phyloP scores from a whole-genome alignment of 495 filamentous ascomycete genomes.

The Tirmania nivea region DNA sequence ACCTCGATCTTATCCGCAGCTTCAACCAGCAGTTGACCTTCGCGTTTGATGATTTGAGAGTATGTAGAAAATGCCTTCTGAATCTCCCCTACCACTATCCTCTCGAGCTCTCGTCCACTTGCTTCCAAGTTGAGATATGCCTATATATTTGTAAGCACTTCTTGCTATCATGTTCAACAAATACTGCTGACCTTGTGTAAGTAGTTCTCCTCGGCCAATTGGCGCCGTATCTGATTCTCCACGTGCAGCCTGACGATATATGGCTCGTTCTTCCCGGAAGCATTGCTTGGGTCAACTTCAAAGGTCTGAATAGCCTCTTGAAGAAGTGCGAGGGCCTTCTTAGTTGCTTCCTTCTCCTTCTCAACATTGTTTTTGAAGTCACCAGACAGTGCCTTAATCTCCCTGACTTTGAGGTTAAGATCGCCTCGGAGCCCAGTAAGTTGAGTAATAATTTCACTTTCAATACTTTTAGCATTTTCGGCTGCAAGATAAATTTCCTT shows the following conservation, averaged over 20 bases:
- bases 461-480: conserved; percentile 76
- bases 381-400: conserved; percentile 75
- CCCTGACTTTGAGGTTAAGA: conserved; percentile 86
- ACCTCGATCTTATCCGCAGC: conserved; percentile 62
- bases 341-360: conserved; percentile 51
- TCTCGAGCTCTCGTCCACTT: conserved; percentile 83
- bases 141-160: conserved; percentile 25
- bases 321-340: conserved; percentile 48
- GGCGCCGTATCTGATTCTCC: conserved; percentile 70
- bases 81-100: conserved; percentile 88
- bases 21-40: conserved; percentile 59
- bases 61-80: conserved; percentile 92
- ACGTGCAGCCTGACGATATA: conserved; percentile 67
- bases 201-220: conserved; percentile 95
- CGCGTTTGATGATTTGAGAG: conserved; percentile 67
- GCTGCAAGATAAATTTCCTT: conserved; percentile 58
- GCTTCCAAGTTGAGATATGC: conserved; percentile 87
- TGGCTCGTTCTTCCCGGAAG: conserved; percentile 71
- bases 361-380: conserved; percentile 88
- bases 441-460: conserved; percentile 71
- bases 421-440: conserved; percentile 71
- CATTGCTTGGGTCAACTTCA: conserved; percentile 51
- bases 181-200: conserved; percentile 50
- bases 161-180: neutral
- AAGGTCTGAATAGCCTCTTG: conserved; percentile 59